Evolutionary conservation across 164 flowering plant species (phyloP).

Genomic region (Nymphaea thermarum): DNA sequence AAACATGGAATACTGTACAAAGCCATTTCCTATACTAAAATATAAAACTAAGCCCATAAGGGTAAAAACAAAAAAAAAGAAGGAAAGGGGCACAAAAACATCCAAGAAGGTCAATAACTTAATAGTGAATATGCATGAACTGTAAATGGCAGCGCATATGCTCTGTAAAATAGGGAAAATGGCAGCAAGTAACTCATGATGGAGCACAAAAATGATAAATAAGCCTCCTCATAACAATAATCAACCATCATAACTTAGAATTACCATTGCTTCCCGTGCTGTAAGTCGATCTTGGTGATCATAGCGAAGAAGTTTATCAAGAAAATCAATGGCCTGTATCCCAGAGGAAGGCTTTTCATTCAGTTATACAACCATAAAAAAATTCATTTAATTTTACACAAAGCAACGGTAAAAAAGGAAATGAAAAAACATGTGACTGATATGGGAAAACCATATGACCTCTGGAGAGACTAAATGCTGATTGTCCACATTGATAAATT

Average conservation of each 20-base stretch:
- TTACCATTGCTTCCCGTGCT: constrained; percentile 87
- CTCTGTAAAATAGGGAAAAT: neutral
- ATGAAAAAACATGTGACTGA: neutral
- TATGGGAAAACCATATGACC: constrained; percentile 17
- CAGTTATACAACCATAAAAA: neutral
- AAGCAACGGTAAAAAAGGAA: neutral
- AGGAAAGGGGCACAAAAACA: too few species aligned
- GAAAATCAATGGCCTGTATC: constrained; percentile 81
- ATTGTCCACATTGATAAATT: constrained; percentile 68
- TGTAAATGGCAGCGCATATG: neutral
- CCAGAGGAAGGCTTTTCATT: neutral
- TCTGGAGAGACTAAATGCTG: constrained; percentile 74
- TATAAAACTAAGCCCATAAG: too few species aligned
- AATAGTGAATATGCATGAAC: neutral
- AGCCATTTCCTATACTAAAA: too few species aligned
- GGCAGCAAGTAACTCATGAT: neutral
- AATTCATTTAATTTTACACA: neutral
- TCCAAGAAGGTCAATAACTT: neutral
- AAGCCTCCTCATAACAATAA: neutral
- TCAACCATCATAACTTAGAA: neutral
- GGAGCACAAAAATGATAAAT: neutral
- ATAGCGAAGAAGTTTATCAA: constrained; percentile 82
- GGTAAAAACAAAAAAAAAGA: too few species aligned
- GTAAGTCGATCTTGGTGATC: constrained; percentile 88
- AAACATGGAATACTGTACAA: too few species aligned